Conservation (phyloP, 495 filamentous ascomycete species). For the Penicillium longicatenatum region DNA sequence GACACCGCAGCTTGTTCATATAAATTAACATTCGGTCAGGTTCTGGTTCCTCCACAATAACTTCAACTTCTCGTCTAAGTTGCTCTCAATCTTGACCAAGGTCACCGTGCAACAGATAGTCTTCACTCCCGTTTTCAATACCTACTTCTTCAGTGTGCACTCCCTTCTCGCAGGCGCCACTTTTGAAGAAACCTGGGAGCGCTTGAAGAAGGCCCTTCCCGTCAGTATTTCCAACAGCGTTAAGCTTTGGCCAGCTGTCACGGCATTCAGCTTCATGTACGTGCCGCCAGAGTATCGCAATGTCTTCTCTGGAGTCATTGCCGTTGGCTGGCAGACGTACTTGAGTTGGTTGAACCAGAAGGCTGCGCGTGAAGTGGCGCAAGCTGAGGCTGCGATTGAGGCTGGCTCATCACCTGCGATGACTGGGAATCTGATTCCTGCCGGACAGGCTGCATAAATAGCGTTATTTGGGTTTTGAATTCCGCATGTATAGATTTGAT, state of each 20-base stretch:
- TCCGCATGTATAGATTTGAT: conserved; percentile 6
- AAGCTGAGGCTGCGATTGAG: conserved; percentile 32
- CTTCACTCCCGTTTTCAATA: conserved; percentile 88
- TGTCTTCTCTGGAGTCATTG: conserved; percentile 74
- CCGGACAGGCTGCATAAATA: conserved; percentile 29
- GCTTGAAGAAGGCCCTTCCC: conserved; percentile 75
- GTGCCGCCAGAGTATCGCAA: conserved; percentile 75
- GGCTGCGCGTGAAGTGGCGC: conserved; percentile 60
- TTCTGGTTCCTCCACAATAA: conserved; percentile 76
- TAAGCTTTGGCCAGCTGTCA: conserved; percentile 91
- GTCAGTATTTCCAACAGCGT: conserved; percentile 73
- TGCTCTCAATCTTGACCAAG: conserved; percentile 70
- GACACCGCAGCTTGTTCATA: background rate
- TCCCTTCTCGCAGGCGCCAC: conserved; percentile 60
- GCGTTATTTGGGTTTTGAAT: conserved; percentile 20
- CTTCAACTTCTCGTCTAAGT: conserved; percentile 78
- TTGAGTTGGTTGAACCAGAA: conserved; percentile 76
- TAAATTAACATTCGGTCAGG: conserved; percentile 42
- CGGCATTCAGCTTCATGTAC: conserved; percentile 84
- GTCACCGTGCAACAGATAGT: conserved; percentile 77
- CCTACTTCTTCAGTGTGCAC: conserved; percentile 91
- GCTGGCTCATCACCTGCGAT: conserved; percentile 9
- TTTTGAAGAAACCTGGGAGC: conserved; percentile 62
- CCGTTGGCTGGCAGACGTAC: conserved; percentile 92
- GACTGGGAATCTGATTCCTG: conserved; percentile 16